These are phyloP conservation scores for Neurospora tetraspora DNA, from an alignment of 495 filamentous ascomycete species.

Conservation along the genomic window DNA sequence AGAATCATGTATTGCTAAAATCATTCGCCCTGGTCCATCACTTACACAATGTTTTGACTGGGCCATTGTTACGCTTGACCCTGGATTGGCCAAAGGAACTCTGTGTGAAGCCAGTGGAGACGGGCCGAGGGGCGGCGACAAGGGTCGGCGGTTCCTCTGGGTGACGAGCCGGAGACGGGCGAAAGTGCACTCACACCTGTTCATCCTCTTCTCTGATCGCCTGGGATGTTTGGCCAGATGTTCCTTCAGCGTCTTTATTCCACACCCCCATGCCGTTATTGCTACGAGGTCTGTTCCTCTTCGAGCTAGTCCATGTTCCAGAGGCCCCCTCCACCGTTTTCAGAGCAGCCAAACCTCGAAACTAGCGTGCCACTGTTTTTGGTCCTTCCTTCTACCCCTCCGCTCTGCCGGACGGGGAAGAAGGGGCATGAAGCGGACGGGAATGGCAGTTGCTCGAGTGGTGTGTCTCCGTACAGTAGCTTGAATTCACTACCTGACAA, in stretches of 20 bases:
- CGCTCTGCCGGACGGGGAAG: too few relatives aligned
- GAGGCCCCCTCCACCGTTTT: neutral
- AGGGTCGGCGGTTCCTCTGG: neutral
- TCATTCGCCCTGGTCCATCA: slow-evolving; percentile 27
- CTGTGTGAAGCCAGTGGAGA: neutral
- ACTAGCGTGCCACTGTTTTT: neutral
- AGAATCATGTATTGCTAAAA: slow-evolving; percentile 35
- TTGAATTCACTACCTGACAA: neutral
- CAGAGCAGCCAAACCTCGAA: neutral
- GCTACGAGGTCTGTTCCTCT: slow-evolving; percentile 9
- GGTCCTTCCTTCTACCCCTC: slow-evolving; percentile 5
- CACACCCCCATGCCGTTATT: slow-evolving; percentile 3
- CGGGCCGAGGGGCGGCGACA: slow-evolving; percentile 10
- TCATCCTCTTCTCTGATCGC: slow-evolving; percentile 14
- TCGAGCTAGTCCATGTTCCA: slow-evolving; percentile 6
- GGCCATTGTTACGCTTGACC: slow-evolving; percentile 14
- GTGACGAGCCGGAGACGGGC: neutral
- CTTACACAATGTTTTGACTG: slow-evolving; percentile 14
- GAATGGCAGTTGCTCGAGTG: neutral
- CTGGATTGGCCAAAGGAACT: slow-evolving; percentile 19
- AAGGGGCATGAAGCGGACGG: neutral
- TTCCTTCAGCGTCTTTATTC: slow-evolving; percentile 15
- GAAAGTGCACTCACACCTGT: neutral
- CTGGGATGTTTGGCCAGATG: slow-evolving; percentile 13
- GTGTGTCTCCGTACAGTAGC: neutral